A percentile compares a stretch with the other conserved stretches of the same genome.
Evolutionary conservation across 2,329 filamentous ascomycete species (phyloP).

Genomic region (Eurotiales sp.): DNA sequence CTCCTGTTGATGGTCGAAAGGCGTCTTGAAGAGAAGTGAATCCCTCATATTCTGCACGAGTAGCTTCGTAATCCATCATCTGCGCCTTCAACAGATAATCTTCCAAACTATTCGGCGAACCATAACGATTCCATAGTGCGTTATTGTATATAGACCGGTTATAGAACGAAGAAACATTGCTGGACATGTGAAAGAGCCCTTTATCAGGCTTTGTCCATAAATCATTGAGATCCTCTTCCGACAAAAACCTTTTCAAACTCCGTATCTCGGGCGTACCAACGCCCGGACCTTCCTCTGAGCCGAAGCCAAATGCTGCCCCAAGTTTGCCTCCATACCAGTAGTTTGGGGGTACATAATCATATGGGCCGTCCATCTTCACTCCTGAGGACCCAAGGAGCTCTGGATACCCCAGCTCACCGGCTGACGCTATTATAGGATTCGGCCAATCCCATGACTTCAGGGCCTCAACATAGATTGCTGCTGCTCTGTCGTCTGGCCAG

Average conservation of each 20-base stretch:
- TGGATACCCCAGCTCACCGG: constrained; percentile 53
- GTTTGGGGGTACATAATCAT: constrained; percentile 63
- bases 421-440: constrained; percentile 56
- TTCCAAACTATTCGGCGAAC: constrained; percentile 48
- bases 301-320: constrained; percentile 61
- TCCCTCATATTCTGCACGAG: constrained; percentile 56
- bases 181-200: constrained; percentile 59
- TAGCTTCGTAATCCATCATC: constrained; percentile 63
- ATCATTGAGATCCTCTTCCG: constrained; percentile 48
- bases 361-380: constrained; percentile 65
- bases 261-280: constrained; percentile 58
- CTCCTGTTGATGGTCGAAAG: constrained; percentile 53
- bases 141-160: constrained; percentile 57
- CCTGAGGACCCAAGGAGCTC: constrained; percentile 52
- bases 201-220: constrained; percentile 55
- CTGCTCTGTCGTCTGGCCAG: constrained; percentile 59
- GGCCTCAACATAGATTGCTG: constrained; percentile 50
- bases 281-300: constrained; percentile 59
- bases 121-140: constrained; percentile 52
- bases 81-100: constrained; percentile 60
- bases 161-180: constrained; percentile 53
- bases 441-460: constrained; percentile 53
- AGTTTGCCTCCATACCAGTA: constrained; percentile 58
- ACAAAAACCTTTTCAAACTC: constrained; percentile 55
- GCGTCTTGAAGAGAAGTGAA: constrained; percentile 52